Base-by-base conservation (phyloP, 2,329 filamentous ascomycete species). In the Claviceps arundinis region DNA sequence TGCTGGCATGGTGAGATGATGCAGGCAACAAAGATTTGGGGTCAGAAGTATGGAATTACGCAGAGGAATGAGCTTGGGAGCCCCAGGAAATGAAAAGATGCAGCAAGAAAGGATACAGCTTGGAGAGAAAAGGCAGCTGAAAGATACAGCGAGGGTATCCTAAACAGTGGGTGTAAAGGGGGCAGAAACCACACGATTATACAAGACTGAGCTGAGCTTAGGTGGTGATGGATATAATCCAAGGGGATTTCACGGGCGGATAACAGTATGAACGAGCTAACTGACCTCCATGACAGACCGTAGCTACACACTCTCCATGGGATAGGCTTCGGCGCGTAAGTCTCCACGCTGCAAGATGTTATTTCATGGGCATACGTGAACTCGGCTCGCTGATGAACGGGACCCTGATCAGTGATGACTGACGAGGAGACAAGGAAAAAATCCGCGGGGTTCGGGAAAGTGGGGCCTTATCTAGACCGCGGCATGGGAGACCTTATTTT, bases 201-300 rank as follows among this genome's bases (percentile, higher is more conserved):
- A 34, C 9, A 34, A 34, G 30, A 34, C 30, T 34, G 30, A 34
- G 9, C 30, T 34, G 30, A 34, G 9, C 30, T 34, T 13, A 37
- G 4, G 30, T 26, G 17, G n/a, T 40, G 38, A 40, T 14, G 38
- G 16, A 26, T 1, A 6, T 1, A 6, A 49, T 8, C 26, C 4
- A 11, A 19, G 26, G 44, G 26, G n/a, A 24, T 6, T 26, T 34
- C 30, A 34, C 30, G 30, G 30, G 30, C 30, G n/a, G n/a, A 5
- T 13, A 9, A 45, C 13, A 40, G 16, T 37, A 9, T 49, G 45
- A 24, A 43, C 19, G 24, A 19, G 14, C n/a, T 37, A 37, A 45
- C 42, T 47, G 40, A 67, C 65, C 60, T 67, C 63, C 65, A 67
- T 67, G 45, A 46, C 59, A 40, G 40, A 22, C 37, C 30, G 9